Conservation (phyloP, 2,329 filamentous ascomycete genomes). For the Colletotrichum liriopes region DNA sequence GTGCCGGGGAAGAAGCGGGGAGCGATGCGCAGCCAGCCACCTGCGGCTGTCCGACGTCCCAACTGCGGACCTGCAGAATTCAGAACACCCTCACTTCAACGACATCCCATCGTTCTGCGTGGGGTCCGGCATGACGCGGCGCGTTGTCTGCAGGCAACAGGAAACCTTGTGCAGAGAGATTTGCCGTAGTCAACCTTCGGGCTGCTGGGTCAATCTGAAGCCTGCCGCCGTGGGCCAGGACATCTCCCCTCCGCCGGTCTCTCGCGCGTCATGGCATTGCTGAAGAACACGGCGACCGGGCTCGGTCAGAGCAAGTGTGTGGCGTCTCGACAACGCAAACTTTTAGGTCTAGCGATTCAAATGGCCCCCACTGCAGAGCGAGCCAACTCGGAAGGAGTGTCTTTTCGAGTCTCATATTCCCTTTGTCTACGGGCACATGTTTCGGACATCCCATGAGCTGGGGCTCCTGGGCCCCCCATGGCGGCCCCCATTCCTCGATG, state of each 20-base stretch:
- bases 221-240: not conserved
- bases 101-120: not conserved
- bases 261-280: not conserved
- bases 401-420: constrained; percentile 5
- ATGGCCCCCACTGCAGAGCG: too few species aligned
- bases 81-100: not conserved
- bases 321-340: not conserved
- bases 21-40: not conserved
- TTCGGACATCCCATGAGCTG: constrained; percentile 1
- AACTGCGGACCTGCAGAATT: not conserved
- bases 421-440: constrained; percentile 1
- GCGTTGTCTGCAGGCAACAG: not conserved
- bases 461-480: too few species aligned
- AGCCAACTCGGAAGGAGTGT: not conserved
- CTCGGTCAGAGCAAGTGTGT: not conserved
- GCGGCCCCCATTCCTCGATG: constrained; percentile 11
- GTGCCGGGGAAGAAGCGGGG: not conserved
- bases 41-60: not conserved
- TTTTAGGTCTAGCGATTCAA: not conserved
- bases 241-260: not conserved
- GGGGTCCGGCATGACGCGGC: too few species aligned
- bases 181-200: not conserved
- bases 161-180: not conserved
- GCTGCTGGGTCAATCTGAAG: not conserved
- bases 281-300: not conserved